These are phyloP conservation scores for Chenopodium album DNA, from an alignment of 148 eudicot genomes.

Conservation along the genomic window DNA sequence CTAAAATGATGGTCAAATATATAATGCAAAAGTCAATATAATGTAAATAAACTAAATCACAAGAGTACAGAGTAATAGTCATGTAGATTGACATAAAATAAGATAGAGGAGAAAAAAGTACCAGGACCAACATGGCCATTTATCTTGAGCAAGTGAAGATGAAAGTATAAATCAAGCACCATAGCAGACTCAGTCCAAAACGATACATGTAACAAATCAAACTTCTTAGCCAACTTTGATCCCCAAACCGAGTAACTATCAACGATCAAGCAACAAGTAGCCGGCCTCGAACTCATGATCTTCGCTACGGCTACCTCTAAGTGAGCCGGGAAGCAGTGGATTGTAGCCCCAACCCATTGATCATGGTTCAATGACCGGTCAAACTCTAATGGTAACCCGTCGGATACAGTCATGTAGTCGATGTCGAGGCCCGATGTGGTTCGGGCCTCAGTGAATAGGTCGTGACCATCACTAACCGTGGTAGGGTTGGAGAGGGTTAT, in stretches of 20 bases:
- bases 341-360: conserved; percentile 20
- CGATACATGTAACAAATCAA: conserved; percentile 47
- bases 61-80: no score
- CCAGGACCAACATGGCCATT: conserved; percentile 57
- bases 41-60: no score
- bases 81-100: not conserved
- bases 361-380: conserved; percentile 23
- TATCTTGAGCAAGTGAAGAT: conserved; percentile 43
- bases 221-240: conserved; percentile 43
- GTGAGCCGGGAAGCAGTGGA: conserved; percentile 27
- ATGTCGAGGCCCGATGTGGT: conserved; percentile 3
- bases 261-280: conserved; percentile 44
- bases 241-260: conserved; percentile 67
- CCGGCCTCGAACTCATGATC: conserved; percentile 17
- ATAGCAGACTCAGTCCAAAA: conserved; percentile 76
- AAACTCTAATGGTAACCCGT: conserved; percentile 27
- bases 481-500: conserved; percentile 22
- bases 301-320: conserved; percentile 19
- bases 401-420: conserved; percentile 28
- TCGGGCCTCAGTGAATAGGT: conserved; percentile 38
- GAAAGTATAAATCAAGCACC: conserved; percentile 53
- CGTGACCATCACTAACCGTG: not conserved
- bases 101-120: not conserved
- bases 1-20: no score
- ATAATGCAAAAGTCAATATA: no score